These are phyloP conservation scores for Hortiboletus flavorubellus DNA, from an alignment of 768 basidiomycete genomes.

Conservation along the genomic window DNA sequence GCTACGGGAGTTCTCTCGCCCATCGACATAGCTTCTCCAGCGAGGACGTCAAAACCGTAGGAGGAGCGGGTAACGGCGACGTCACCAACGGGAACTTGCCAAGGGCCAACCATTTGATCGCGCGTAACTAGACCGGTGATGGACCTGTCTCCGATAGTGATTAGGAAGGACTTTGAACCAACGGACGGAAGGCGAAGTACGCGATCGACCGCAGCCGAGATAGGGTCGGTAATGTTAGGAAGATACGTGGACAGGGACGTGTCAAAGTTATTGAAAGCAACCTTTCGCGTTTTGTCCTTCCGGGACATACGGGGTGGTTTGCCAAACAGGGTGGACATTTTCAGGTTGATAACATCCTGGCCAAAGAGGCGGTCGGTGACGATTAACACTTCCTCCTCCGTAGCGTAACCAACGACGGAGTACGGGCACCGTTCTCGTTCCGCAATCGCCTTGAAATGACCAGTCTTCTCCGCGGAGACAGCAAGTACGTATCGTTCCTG, in stretches of 20 bases:
- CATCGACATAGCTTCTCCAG: conserved; percentile 98
- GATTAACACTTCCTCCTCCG: conserved; percentile 73
- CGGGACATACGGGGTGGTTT: conserved; percentile 92
- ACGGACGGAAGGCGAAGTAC: conserved; percentile 90
- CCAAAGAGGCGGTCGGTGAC: conserved; percentile 85
- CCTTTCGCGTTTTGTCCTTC: conserved; percentile 49
- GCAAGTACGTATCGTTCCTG: conserved; percentile 98
- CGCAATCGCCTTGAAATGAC: conserved; percentile 71
- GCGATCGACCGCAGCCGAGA: conserved; percentile 68
- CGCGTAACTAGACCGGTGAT: conserved; percentile 93
- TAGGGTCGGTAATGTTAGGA: conserved; percentile 44
- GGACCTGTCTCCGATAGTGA: conserved; percentile 95
- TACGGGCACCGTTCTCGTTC: conserved; percentile 91
- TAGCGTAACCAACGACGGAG: conserved; percentile 87
- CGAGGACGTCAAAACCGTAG: conserved; percentile 82
- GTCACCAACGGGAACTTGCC: conserved; percentile 97
- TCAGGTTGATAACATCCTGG: conserved; percentile 78
- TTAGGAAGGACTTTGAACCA: conserved; percentile 94
- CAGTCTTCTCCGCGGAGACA: conserved; percentile 59
- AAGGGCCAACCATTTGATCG: conserved; percentile 99
- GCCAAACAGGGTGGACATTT: conserved; percentile 95
- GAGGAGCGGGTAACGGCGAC: conserved; percentile 95
- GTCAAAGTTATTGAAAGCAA: conserved; percentile 60
- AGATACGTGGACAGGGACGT: conserved; percentile 64
- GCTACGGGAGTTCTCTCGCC: conserved; percentile 96